Evolutionary conservation across 495 filamentous ascomycete genomes (phyloP).

Genomic region (Penicillium robsamsonii): DNA sequence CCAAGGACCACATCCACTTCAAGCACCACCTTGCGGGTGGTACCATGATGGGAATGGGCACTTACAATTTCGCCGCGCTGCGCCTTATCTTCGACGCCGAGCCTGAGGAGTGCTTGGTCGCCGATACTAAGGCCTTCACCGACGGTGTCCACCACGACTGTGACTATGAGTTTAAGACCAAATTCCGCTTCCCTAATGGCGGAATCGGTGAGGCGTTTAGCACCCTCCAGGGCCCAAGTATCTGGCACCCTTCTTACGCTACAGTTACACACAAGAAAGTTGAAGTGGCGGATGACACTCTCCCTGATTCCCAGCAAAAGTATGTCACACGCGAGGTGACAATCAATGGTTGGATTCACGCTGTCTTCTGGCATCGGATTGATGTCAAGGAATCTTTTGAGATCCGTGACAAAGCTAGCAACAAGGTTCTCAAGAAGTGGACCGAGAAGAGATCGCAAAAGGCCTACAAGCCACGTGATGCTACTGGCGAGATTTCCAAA

Average conservation of each 20-base stretch:
- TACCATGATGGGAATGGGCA: background rate
- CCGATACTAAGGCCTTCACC: conserved; percentile 14
- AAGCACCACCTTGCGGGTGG: background rate
- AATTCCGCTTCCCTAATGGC: conserved; percentile 47
- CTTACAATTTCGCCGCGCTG: background rate
- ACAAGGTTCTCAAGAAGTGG: too few species aligned
- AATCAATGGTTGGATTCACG: too few species aligned
- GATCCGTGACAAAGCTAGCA: too few species aligned
- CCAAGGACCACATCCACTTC: background rate
- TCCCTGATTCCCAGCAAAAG: too few species aligned
- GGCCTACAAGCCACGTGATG: too few species aligned
- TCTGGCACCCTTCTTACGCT: conserved; percentile 18
- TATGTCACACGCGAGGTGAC: too few species aligned
- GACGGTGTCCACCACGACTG: conserved; percentile 29
- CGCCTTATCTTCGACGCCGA: background rate
- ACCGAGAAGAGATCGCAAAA: too few species aligned
- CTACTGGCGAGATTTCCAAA: too few species aligned
- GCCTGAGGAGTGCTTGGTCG: background rate
- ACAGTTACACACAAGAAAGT: conserved; percentile 5
- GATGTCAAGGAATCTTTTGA: too few species aligned
- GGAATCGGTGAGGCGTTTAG: conserved; percentile 38
- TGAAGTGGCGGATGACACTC: too few species aligned
- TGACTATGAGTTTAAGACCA: conserved; percentile 39
- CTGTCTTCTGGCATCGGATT: too few species aligned
- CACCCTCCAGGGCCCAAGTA: conserved; percentile 27